Base-by-base conservation (phyloP, 225 moss, liverwort and hornwort species). In the Rhytidiadelphus loreus region DNA sequence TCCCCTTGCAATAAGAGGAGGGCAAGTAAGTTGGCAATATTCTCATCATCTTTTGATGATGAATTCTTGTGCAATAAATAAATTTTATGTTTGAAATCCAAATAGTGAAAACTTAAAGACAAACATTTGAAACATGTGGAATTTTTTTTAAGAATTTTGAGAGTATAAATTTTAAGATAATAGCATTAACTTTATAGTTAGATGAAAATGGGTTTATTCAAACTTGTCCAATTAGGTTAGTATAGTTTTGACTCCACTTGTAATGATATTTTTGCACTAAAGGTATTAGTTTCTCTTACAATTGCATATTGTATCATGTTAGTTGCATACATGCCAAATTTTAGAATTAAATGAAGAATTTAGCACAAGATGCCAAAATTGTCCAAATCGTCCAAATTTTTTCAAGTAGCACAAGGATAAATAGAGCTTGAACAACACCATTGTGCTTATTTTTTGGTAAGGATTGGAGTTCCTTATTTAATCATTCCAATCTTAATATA, bases 211-310 rank as follows among this genome's bases (percentile, higher is more conserved):
- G 21, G 0, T 23, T 25, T 26, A 43, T 26, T 16, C 9, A 43
- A 26, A 71, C 5, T 26, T 71, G 0, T 16, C 0, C 1, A 41
- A 0, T 0, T 41, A 0, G 8, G 4, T 39, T 41, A 70, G 5
- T 25, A 71, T 0, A 71, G 0, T 9, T 70, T 71, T 71, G 26
- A 70, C 8, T 16, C 2, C 0, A 0, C 9, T 43, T 71, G 5
- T 15, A 43, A 43, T 4, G 8, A 43, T 15, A 26, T 3, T 71
- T 14, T 71, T 26, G 43, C 2, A 43, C 26, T 71, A 26, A 43
- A 43, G 26, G 3, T 26, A 16, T 0, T 24, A 16, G 0, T 70
- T 18, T 26, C 0, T 39, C 15, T 69, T n/a, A 69, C 13, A 39
- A 69, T 23, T 70, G 8, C 7, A 43, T 70, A 8, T 16, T 15